phyloP scores from a whole-genome alignment of 768 basidiomycete species.

The Boletus patriciae region DNA sequence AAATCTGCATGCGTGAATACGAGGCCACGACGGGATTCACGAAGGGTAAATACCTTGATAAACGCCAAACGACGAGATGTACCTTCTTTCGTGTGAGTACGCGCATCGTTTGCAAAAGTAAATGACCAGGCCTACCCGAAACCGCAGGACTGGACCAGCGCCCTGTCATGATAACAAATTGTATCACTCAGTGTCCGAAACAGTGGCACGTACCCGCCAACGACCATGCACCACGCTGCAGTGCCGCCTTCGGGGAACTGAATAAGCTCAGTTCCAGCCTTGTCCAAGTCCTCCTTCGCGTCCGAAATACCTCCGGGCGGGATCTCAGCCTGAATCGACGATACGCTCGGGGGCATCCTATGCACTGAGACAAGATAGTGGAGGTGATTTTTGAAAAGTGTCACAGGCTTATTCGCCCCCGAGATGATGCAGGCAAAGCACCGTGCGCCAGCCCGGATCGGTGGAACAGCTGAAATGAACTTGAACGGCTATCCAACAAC shows the following conservation, averaged over 20 bases:
- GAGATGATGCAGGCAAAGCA: neutral
- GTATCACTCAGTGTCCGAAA: neutral
- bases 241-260: constrained; percentile 32
- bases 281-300: neutral
- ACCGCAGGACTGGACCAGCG: constrained; percentile 33
- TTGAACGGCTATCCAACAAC: no score
- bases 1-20: constrained; percentile 31
- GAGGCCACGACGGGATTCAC: neutral
- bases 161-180: constrained; percentile 15
- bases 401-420: neutral
- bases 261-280: neutral
- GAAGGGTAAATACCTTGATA: constrained; percentile 36
- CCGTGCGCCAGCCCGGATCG: no score
- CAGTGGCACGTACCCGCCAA: constrained; percentile 22
- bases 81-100: constrained; percentile 22
- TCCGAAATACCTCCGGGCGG: neutral
- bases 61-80: constrained; percentile 39
- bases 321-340: constrained; percentile 2
- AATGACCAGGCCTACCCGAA: constrained; percentile 27
- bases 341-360: constrained; percentile 7
- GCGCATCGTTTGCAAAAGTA: neutral
- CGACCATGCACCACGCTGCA: constrained; percentile 24
- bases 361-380: neutral
- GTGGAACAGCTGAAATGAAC: no score
- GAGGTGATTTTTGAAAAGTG: neutral